Evolutionary conservation across 225 moss, liverwort and hornwort genomes (phyloP).

Genomic region (Physcomitrellopsis africana): DNA sequence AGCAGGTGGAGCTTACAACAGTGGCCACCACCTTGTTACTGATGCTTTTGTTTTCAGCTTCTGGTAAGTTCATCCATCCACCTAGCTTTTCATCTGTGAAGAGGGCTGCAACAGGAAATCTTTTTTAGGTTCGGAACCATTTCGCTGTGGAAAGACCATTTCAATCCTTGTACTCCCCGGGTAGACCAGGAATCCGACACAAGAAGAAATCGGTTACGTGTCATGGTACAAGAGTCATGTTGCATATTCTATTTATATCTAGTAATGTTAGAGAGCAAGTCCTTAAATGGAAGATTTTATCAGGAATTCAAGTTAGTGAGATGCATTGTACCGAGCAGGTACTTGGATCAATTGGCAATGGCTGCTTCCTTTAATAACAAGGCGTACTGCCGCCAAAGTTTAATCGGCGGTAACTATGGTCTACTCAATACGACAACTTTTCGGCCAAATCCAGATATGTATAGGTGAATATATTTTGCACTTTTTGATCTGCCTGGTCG

Average conservation of each 20-base stretch:
- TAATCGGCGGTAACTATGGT: slow-evolving; percentile 75
- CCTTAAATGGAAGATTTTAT: not conserved
- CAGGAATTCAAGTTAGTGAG: not conserved
- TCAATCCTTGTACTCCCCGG: not conserved
- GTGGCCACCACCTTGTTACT: slow-evolving; percentile 63
- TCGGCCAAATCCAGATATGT: slow-evolving; percentile 73
- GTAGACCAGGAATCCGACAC: not conserved
- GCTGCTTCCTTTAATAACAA: slow-evolving; percentile 66
- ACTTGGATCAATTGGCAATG: slow-evolving; percentile 73
- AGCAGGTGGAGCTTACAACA: slow-evolving; percentile 75
- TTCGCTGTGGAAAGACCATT: not conserved
- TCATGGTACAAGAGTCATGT: not conserved
- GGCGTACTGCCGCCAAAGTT: slow-evolving; percentile 71
- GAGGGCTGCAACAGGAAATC: not conserved
- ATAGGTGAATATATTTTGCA: slow-evolving; percentile 43
- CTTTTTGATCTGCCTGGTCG: not conserved
- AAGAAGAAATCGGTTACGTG: not conserved
- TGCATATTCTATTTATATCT: not conserved
- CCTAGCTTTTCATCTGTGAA: not conserved
- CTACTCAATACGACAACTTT: slow-evolving; percentile 60
- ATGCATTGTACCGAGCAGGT: slow-evolving; percentile 49
- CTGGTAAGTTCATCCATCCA: slow-evolving; percentile 44
- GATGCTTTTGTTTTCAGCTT: slow-evolving; percentile 72
- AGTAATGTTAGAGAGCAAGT: not conserved
- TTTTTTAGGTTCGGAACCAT: not conserved